phyloP scores from a whole-genome alignment of 2,329 filamentous ascomycete genomes.

The Incumbomyces lentus region DNA sequence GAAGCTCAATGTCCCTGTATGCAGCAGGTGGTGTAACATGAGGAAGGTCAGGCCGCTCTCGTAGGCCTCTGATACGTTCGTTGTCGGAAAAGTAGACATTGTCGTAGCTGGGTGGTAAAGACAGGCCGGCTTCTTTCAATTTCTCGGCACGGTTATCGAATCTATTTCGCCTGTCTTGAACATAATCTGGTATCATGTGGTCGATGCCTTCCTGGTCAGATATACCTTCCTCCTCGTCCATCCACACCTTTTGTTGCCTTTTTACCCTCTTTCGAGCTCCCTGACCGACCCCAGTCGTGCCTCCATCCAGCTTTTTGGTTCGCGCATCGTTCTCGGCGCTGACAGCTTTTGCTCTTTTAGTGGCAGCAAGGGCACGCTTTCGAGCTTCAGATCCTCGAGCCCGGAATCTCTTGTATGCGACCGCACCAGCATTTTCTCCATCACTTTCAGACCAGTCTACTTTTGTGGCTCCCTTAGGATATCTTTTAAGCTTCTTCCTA shows the following conservation, averaged over 20 bases:
- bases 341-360: slow-evolving; percentile 38
- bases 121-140: slow-evolving; percentile 59
- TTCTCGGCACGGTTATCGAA: slow-evolving; percentile 55
- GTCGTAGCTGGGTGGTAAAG: slow-evolving; percentile 65
- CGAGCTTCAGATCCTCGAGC: slow-evolving; percentile 46
- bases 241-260: slow-evolving; percentile 27
- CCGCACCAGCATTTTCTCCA: slow-evolving; percentile 13
- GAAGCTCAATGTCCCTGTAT: slow-evolving; percentile 66
- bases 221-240: slow-evolving; percentile 34
- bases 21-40: slow-evolving; percentile 52
- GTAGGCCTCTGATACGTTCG: slow-evolving; percentile 49
- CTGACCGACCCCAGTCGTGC: slow-evolving; percentile 23
- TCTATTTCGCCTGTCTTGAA: slow-evolving; percentile 54
- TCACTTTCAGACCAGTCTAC: slow-evolving; percentile 9
- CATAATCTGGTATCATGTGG: slow-evolving; percentile 58
- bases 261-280: slow-evolving; percentile 19
- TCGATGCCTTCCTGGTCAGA: slow-evolving; percentile 48
- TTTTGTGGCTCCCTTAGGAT: not conserved
- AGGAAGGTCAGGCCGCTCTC: slow-evolving; percentile 61
- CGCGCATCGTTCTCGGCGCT: slow-evolving; percentile 30
- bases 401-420: slow-evolving; percentile 53
- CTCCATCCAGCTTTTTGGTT: slow-evolving; percentile 12
- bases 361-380: slow-evolving; percentile 41
- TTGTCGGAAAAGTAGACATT: slow-evolving; percentile 68
- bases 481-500: slow-evolving; percentile 1